phyloP scores from a whole-genome alignment of 2,329 filamentous ascomycete species.

The Fusarium sp. region DNA sequence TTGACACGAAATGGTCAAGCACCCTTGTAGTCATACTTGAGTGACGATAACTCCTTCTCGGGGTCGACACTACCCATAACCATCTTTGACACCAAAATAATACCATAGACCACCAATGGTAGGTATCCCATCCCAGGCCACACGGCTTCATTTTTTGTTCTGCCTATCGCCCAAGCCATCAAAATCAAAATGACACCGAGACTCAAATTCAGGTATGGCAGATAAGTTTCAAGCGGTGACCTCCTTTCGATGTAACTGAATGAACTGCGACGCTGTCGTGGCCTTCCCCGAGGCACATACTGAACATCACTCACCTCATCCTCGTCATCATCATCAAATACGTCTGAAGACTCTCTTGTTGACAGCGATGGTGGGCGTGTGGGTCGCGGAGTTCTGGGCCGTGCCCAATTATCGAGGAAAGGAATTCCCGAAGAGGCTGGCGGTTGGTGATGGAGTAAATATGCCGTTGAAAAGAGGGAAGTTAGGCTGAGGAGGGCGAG shows the following conservation, averaged over 20 bases:
- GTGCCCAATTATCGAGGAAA: constrained; percentile 62
- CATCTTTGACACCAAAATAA: constrained; percentile 72
- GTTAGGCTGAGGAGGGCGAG: constrained; percentile 70
- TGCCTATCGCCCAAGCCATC: constrained; percentile 57
- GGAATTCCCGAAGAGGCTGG: constrained; percentile 67
- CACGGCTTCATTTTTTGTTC: constrained; percentile 52
- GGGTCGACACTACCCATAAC: constrained; percentile 78
- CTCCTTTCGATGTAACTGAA: constrained; percentile 42
- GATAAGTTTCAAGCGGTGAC: constrained; percentile 67
- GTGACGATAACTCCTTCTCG: constrained; percentile 70
- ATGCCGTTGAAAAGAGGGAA: constrained; percentile 73
- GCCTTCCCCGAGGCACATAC: constrained; percentile 27
- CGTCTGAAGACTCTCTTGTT: constrained; percentile 26
- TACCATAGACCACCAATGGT: constrained; percentile 69
- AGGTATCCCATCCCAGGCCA: constrained; percentile 64
- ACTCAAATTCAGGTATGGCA: constrained; percentile 71
- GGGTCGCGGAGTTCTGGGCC: constrained; percentile 44
- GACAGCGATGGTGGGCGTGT: constrained; percentile 44
- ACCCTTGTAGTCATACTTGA: constrained; percentile 77
- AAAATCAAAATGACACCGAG: constrained; percentile 67
- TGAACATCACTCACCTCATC: constrained; percentile 34
- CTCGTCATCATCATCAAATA: constrained; percentile 36
- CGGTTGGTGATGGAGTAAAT: constrained; percentile 69
- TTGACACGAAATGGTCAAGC: constrained; percentile 58
- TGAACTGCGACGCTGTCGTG: constrained; percentile 38